Evolutionary conservation across 1,139 yeast species (phyloP), one percentile per base, ranked within the genome.

Genomic region (Suhomyces bokatorum): DNA sequence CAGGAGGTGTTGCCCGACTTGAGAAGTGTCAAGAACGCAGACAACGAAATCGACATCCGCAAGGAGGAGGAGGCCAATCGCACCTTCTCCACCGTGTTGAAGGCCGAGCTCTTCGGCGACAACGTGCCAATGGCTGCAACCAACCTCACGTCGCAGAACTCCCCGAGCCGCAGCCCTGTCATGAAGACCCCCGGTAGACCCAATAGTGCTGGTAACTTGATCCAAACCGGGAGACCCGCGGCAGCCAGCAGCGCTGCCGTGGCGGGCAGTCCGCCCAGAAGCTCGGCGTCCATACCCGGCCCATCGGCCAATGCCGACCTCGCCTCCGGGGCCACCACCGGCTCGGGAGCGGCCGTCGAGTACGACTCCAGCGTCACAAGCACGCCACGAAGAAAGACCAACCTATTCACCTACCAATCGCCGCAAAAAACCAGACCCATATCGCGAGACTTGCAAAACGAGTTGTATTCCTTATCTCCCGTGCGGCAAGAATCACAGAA

Each of bases 51-150:
- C 28, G 93, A 86, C 51, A 67, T 75, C 24, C 75, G 85, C 48
- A 77, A 81, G 57, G 88, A 83, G 57, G 86, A 84, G 52, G 96
- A 87, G 56, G 97, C 97, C 3, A 88, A 88, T 59, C 70, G 86
- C 52, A 88, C 96, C 0, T 95, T 91, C 63, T 84, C 91, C 39
- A 82, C 95, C 0, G 86, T 95, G 6, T 67, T 93, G 34, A 87
- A 88, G 56, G 89, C 95, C 27, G 99, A 93, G 62, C 69, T 93
- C 35, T 93, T 93, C 71, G 98, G 98, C 8, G 95, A 86, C 57
- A 80, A 86, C 48, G 82, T 86, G 2, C 89, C 90, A 2, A 70
- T 74, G 64, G 78, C 81, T 3, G 65, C 78, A 1, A 71, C 73
- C 2, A 64, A 64, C 44, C 56, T 67, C 36, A 48, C 65, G 12